These are phyloP conservation scores for Trichoderma erinaceum DNA, from an alignment of 495 filamentous ascomycete genomes.

Conservation along the genomic window DNA sequence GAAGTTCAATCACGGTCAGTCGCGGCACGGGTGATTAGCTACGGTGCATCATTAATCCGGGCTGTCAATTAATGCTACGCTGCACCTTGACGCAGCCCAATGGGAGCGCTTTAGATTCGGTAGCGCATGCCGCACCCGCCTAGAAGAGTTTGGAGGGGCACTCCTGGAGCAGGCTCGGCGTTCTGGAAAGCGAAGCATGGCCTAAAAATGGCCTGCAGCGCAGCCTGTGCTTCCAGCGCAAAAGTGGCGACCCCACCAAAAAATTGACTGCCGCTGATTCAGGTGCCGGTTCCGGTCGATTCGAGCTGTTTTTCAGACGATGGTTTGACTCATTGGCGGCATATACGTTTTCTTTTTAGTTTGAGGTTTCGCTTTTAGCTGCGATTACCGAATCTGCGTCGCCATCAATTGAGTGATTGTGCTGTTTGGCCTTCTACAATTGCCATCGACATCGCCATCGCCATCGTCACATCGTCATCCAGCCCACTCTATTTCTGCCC, in stretches of 20 bases:
- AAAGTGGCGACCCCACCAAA: constrained; percentile 10
- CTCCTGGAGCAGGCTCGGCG: not conserved
- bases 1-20: constrained; percentile 9
- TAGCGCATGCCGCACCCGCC: not conserved
- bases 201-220: not conserved
- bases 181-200: not conserved
- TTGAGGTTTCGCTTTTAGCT: not conserved
- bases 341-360: not conserved
- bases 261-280: constrained; percentile 10
- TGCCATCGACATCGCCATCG: not conserved
- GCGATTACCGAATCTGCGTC: not conserved
- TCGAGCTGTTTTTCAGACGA: constrained; percentile 6
- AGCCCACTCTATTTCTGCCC: not conserved
- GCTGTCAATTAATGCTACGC: not conserved
- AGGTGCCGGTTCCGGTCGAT: constrained; percentile 8
- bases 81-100: constrained; percentile 24
- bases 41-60: constrained; percentile 23
- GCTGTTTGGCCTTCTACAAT: constrained; percentile 3
- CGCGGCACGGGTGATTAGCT: not conserved
- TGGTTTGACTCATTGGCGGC: not conserved
- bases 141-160: not conserved
- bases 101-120: not conserved
- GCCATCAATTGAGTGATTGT: constrained; percentile 19
- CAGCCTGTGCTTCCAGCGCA: not conserved
- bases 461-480: constrained; percentile 3